These are phyloP conservation scores for Lactifluus subvellereus DNA, from an alignment of 768 basidiomycete genomes.

Conservation along the genomic window DNA sequence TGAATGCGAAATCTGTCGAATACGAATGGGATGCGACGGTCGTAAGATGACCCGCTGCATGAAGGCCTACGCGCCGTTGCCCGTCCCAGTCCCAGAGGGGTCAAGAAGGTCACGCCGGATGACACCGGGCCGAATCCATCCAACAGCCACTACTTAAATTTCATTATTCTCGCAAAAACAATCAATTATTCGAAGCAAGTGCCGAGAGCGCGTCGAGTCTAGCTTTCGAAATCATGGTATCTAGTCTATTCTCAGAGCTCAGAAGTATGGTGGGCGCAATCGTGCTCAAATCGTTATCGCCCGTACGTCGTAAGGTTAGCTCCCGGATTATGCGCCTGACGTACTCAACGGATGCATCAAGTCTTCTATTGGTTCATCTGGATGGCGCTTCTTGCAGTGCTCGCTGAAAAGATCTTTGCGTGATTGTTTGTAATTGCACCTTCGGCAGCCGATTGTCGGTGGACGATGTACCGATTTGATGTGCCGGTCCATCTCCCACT, in stretches of 20 bases:
- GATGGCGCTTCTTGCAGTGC: slow-evolving; percentile 20
- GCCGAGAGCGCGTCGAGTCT: too few relatives aligned
- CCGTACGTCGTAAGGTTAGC: too few relatives aligned
- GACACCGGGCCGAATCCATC: neutral
- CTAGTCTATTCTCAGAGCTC: neutral
- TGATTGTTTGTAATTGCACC: slow-evolving; percentile 19
- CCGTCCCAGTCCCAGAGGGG: too few relatives aligned
- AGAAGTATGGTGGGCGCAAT: neutral
- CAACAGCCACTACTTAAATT: too few relatives aligned
- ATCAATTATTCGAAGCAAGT: too few relatives aligned
- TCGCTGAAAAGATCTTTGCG: slow-evolving; percentile 19
- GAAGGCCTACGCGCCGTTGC: neutral
- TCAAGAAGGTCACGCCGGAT: too few relatives aligned
- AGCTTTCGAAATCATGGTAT: neutral
- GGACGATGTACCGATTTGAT: slow-evolving; percentile 15
- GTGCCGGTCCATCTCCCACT: slow-evolving; percentile 17
- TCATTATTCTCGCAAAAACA: too few relatives aligned
- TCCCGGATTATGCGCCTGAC: neutral
- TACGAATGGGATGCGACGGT: slow-evolving; percentile 1
- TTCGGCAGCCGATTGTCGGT: slow-evolving; percentile 14
- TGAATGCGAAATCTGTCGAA: neutral
- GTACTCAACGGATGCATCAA: slow-evolving; percentile 4
- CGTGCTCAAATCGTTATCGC: neutral
- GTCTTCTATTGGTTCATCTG: neutral
- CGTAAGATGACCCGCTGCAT: slow-evolving; percentile 13